Evolutionary conservation across 2,329 filamentous ascomycete genomes (phyloP).

Genomic region (Curvularia eragrostidis): DNA sequence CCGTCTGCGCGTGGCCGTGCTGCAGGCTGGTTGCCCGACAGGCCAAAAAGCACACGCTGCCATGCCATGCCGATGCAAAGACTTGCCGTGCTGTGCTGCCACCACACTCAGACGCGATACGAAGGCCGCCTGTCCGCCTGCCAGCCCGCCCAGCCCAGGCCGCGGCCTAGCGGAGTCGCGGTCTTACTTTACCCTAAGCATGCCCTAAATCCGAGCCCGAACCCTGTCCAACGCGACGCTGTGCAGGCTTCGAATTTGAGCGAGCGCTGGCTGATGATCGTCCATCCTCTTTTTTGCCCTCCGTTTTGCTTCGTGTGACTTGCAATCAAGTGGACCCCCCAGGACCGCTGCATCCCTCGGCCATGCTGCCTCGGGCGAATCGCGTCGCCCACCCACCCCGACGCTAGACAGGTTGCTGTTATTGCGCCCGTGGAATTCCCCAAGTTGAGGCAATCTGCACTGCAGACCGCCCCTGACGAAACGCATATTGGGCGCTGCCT

Average conservation of each 20-base stretch:
- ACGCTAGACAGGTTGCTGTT: conserved; percentile 27
- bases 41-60: conserved; percentile 19
- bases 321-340: conserved; percentile 38
- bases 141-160: conserved; percentile 23
- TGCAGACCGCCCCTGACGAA: conserved; percentile 47
- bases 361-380: conserved; percentile 33
- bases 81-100: conserved; percentile 33
- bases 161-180: conserved; percentile 30
- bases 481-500: conserved; percentile 39
- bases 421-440: conserved; percentile 33
- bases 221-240: conserved; percentile 46
- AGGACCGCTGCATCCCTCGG: conserved; percentile 33
- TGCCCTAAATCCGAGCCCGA: conserved; percentile 45
- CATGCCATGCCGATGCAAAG: conserved; percentile 22
- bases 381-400: conserved; percentile 23
- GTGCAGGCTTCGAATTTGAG: conserved; percentile 43
- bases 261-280: conserved; percentile 40
- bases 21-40: conserved; percentile 20
- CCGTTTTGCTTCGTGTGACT: conserved; percentile 39
- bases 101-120: conserved; percentile 41
- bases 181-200: conserved; percentile 46
- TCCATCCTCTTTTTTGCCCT: conserved; percentile 42
- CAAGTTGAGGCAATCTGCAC: conserved; percentile 50
- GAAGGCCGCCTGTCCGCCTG: conserved; percentile 33
- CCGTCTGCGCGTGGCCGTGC: conserved; percentile 14